A percentile compares a stretch with the other conserved stretches of the same genome.
Evolutionary conservation across 2,329 filamentous ascomycete species (phyloP).

Genomic region (Xylaria hypoxylon): DNA sequence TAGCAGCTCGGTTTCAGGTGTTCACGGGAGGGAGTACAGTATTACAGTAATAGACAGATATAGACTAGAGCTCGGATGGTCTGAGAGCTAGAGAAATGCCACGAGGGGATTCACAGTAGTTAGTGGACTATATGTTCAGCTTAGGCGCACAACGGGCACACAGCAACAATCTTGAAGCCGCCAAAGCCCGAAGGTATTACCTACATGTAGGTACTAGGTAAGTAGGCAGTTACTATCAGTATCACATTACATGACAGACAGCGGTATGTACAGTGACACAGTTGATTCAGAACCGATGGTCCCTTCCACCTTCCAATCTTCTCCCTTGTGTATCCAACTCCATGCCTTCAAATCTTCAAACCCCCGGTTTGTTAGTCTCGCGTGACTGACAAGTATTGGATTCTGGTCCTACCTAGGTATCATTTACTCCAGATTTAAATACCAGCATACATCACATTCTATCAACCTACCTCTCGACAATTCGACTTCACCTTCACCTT

Average conservation of each 20-base stretch:
- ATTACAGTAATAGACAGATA: constrained; percentile 3
- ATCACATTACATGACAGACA: not conserved
- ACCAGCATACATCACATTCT: not conserved
- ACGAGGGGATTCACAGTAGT: constrained; percentile 11
- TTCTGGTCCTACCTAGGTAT: not conserved
- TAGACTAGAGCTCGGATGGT: constrained; percentile 3
- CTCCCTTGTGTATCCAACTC: not conserved
- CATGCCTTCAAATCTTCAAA: not conserved
- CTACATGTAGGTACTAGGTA: no score
- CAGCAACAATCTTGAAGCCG: not conserved
- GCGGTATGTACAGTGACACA: not conserved
- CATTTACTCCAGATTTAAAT: not conserved
- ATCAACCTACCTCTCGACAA: not conserved
- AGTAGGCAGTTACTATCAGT: no score
- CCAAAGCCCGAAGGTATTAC: not conserved
- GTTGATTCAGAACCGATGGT: constrained; percentile 9
- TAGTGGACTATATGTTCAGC: constrained; percentile 25
- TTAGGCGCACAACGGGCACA: constrained; percentile 19
- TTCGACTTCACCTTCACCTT: not conserved
- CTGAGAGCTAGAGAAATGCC: constrained; percentile 9
- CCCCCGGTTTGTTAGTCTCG: not conserved
- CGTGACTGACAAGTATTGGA: not conserved
- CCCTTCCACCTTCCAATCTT: constrained; percentile 3
- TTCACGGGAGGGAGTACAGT: not conserved
- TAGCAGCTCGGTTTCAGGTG: constrained; percentile 13